These are phyloP conservation scores for Echria macrotheca DNA, from an alignment of 495 filamentous ascomycete genomes.

Conservation along the genomic window DNA sequence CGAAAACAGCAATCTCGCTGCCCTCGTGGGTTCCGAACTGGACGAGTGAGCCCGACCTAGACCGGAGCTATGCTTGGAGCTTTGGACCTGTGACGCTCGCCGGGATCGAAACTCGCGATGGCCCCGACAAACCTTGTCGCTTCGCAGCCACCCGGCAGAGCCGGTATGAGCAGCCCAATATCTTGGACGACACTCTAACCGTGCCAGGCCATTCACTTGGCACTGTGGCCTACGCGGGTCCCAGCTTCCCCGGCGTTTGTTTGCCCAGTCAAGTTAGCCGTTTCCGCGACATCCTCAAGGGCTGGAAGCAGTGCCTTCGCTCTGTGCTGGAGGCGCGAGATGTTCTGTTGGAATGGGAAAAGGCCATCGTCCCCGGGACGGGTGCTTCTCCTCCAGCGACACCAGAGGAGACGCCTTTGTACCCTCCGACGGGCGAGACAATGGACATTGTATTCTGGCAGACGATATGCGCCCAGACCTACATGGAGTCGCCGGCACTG, in stretches of 20 bases:
- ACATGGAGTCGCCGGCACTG: background rate
- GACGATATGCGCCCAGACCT: background rate
- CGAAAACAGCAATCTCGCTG: background rate
- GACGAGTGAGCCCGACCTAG: background rate
- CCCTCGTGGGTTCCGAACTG: constrained; percentile 5
- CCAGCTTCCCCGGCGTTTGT: background rate
- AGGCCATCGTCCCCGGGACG: background rate
- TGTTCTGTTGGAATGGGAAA: background rate
- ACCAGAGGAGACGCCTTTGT: no score
- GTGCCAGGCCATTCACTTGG: background rate
- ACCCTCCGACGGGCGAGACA: background rate
- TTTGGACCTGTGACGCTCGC: background rate
- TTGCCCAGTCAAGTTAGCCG: background rate
- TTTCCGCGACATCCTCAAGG: constrained; percentile 1
- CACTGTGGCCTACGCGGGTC: background rate
- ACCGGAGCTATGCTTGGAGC: background rate
- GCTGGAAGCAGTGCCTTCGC: background rate
- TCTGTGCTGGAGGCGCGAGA: background rate
- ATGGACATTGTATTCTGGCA: constrained; percentile 1
- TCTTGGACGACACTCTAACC: background rate
- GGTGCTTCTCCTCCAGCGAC: no score
- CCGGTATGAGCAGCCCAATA: background rate
- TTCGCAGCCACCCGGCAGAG: background rate
- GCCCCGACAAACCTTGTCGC: background rate
- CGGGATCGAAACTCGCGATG: background rate